A percentile compares a stretch with the other conserved stretches of the same genome.
Conservation (phyloP, 2,329 filamentous ascomycete species). For the Fragosphaeria purpurea region DNA sequence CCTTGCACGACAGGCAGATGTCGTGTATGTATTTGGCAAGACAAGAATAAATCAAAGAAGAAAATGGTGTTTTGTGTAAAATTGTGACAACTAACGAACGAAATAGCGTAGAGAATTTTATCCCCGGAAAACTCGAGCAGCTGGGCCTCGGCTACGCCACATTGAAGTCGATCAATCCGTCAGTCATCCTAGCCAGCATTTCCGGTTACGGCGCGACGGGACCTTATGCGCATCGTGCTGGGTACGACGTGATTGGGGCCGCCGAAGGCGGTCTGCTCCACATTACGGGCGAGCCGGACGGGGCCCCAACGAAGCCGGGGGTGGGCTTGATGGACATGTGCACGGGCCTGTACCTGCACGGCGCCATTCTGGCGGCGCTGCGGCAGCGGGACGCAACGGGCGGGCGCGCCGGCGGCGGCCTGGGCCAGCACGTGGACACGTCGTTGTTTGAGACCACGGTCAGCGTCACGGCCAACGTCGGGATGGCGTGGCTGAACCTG, state of each 20-base stretch:
- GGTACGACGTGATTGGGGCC: slow-evolving; percentile 8
- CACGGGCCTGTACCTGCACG: slow-evolving; percentile 7
- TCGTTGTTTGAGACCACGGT: slow-evolving; percentile 10
- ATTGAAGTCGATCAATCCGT: slow-evolving; percentile 2
- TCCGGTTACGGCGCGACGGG: slow-evolving; percentile 5
- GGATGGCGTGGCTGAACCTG: slow-evolving; percentile 8
- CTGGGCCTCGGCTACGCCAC: slow-evolving; percentile 6
- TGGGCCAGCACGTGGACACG: slow-evolving; percentile 7
- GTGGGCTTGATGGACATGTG: slow-evolving; percentile 7
- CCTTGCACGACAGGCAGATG: slow-evolving; percentile 4
- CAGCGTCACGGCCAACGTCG: slow-evolving; percentile 8
- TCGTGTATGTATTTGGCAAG: slow-evolving; percentile 1
- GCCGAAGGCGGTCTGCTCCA: slow-evolving; percentile 8
- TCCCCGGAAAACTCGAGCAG: slow-evolving; percentile 8
- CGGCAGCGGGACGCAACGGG: background rate
- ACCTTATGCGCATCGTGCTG: slow-evolving; percentile 5
- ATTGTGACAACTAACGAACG: background rate
- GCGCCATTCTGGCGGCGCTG: slow-evolving; percentile 7
- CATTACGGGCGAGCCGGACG: slow-evolving; percentile 7
- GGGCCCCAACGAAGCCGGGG: slow-evolving; percentile 3
- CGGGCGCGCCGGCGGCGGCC: background rate
- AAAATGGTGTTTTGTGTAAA: no score
- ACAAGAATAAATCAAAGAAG: no score
- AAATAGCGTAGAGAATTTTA: slow-evolving; percentile 7
- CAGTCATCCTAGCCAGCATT: slow-evolving; percentile 6